Conservation (phyloP, 305 asterid genomes). For the Withania somnifera region DNA sequence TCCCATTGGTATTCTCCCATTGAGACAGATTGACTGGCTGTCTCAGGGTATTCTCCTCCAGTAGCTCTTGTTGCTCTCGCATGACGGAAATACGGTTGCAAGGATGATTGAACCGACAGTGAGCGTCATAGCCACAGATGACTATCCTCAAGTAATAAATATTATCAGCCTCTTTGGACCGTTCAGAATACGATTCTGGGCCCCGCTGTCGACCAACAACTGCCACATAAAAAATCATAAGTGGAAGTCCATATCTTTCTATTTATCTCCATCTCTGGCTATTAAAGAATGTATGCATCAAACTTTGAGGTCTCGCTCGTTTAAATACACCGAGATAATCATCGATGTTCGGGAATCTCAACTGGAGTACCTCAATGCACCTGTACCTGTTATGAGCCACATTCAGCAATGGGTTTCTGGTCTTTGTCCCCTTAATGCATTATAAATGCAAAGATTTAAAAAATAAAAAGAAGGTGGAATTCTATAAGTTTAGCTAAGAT, state of each 20-base stretch:
- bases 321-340: not conserved
- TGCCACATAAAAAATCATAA: slow-evolving; percentile 48
- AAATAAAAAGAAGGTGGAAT: not conserved
- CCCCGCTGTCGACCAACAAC: slow-evolving; percentile 37
- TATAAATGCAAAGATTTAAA: not conserved
- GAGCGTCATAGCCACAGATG: slow-evolving; percentile 70
- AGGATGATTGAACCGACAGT: slow-evolving; percentile 94
- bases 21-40: no score
- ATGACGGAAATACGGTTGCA: slow-evolving; percentile 49
- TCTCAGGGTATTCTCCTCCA: slow-evolving; percentile 66
- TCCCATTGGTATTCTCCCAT: no score
- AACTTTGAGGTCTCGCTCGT: not conserved
- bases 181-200: slow-evolving; percentile 62
- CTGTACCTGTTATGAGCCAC: not conserved
- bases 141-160: slow-evolving; percentile 84
- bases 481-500: not conserved
- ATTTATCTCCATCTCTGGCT: not conserved
- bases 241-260: not conserved
- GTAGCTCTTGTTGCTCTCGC: slow-evolving; percentile 55
- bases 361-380: not conserved
- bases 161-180: slow-evolving; percentile 76
- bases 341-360: not conserved
- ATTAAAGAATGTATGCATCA: not conserved
- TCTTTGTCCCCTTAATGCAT: not conserved
- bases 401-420: not conserved